Percentiles rank a stretch among this genome's conserved stretches.
Conservation (phyloP, 306 rosid species). For the Cyclanthera cordifolia region DNA sequence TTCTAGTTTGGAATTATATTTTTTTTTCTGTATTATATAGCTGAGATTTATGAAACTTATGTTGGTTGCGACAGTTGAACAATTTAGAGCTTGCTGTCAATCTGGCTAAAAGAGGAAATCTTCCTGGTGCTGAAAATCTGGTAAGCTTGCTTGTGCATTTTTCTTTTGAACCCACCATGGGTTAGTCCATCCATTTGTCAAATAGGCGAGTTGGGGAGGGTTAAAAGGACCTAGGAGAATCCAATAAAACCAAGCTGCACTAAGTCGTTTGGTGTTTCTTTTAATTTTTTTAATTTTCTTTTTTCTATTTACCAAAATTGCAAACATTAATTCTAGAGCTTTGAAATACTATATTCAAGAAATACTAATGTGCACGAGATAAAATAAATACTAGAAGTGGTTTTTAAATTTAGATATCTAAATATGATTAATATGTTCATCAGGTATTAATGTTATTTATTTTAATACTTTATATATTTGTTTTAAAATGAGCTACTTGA, state of each 20-base stretch:
- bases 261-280: too few relatives aligned
- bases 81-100: slow-evolving; percentile 97
- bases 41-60: neutral
- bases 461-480: neutral
- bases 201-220: slow-evolving; percentile 1
- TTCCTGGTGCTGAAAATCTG: slow-evolving; percentile 98
- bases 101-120: slow-evolving; percentile 97
- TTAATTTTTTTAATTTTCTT: neutral
- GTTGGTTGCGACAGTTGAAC: slow-evolving; percentile 48
- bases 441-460: neutral
- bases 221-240: neutral
- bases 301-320: neutral
- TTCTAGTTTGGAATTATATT: neutral
- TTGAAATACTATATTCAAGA: neutral
- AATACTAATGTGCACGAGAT: neutral
- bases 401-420: neutral
- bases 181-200: neutral
- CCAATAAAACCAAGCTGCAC: neutral
- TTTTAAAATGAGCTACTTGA: neutral
- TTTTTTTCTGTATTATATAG: neutral
- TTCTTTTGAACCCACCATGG: slow-evolving; percentile 1
- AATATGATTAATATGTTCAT: neutral
- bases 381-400: neutral
- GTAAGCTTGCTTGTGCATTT: slow-evolving; percentile 26
- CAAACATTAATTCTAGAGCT: neutral